Conservation (phyloP, 495 filamentous ascomycete species). For the Trichoderma virens region DNA sequence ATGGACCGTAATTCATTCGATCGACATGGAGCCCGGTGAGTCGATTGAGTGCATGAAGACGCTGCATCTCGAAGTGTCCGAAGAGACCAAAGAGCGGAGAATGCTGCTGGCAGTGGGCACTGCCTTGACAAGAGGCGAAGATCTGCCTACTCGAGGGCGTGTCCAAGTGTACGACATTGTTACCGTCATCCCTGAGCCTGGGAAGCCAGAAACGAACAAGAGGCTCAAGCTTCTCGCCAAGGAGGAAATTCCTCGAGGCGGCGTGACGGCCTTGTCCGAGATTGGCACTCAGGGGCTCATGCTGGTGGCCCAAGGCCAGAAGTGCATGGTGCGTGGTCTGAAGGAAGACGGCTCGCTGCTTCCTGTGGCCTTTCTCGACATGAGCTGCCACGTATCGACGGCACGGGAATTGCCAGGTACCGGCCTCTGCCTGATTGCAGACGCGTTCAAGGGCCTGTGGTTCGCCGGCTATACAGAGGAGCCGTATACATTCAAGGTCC, state of each 20-base stretch:
- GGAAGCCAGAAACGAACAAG: conserved; percentile 70
- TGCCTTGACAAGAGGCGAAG: conserved; percentile 74
- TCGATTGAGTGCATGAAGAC: conserved; percentile 72
- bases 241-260: conserved; percentile 80
- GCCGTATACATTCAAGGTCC: conserved; percentile 89
- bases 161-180: conserved; percentile 91
- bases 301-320: conserved; percentile 89
- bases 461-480: conserved; percentile 92
- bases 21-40: conserved; percentile 63
- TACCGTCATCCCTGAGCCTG: conserved; percentile 82
- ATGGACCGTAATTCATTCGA: conserved; percentile 69
- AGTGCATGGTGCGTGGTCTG: conserved; percentile 90
- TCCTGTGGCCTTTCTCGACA: conserved; percentile 96
- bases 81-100: conserved; percentile 76
- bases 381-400: conserved; percentile 81
- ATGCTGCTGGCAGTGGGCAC: conserved; percentile 81
- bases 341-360: conserved; percentile 90
- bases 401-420: conserved; percentile 75
- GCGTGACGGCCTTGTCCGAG: conserved; percentile 79
- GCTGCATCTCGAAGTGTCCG: conserved; percentile 80
- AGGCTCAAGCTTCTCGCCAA: conserved; percentile 79
- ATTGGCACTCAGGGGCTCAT: conserved; percentile 91
- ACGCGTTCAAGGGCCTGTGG: conserved; percentile 90
- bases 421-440: conserved; percentile 74
- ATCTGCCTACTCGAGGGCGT: conserved; percentile 73